Evolutionary conservation across 78 protist species (phyloP).

Genomic region (Bodo saltans): DNA sequence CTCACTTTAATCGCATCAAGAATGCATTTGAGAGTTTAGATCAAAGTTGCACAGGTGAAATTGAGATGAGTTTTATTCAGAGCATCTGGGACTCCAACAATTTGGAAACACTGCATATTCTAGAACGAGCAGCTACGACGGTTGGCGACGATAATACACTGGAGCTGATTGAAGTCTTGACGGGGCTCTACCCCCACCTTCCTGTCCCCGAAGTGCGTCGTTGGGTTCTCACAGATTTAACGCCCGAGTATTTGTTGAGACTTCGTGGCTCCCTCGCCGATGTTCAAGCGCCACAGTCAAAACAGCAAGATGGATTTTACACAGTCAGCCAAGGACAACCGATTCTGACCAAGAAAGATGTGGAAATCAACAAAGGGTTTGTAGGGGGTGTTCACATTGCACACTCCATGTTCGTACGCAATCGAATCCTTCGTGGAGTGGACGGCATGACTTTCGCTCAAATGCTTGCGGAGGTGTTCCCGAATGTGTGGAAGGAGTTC

Average conservation of each 20-base stretch:
- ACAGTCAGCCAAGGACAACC: not conserved
- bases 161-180: not conserved
- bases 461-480: not conserved
- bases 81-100: not conserved
- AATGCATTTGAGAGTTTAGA: not conserved
- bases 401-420: not conserved
- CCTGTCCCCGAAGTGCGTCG: not conserved
- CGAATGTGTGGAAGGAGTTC: not conserved
- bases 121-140: not conserved
- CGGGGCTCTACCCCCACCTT: constrained; percentile 9
- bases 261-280: constrained; percentile 6
- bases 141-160: not conserved
- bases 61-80: not conserved
- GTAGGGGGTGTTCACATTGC: not conserved
- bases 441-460: not conserved
- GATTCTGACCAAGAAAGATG: not conserved
- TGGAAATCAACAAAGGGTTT: not conserved
- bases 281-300: not conserved
- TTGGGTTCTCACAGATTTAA: not conserved
- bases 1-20: not conserved
- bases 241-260: not conserved
- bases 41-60: too few relatives aligned
- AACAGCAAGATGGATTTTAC: not conserved
- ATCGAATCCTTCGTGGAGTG: not conserved
- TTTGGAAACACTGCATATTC: not conserved